A percentile compares a stretch with the other conserved stretches of the same genome.
phyloP scores from a whole-genome alignment of 2,329 filamentous ascomycete species.

The Paecilomyces formosus region DNA sequence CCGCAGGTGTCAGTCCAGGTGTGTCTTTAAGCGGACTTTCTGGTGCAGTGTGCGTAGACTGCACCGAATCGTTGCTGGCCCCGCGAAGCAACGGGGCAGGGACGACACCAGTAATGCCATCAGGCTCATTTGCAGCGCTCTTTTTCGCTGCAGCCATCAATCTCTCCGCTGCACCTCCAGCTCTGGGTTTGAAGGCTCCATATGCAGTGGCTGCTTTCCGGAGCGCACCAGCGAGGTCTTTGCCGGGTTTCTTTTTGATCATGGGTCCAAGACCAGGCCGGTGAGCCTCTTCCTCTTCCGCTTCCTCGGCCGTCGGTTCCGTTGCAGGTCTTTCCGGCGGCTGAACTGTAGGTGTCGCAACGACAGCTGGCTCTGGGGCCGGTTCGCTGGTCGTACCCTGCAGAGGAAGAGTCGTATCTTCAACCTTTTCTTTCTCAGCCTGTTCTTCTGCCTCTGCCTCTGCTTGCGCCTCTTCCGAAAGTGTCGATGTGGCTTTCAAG shows the following conservation, averaged over 20 bases:
- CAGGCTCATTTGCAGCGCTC: slow-evolving; percentile 60
- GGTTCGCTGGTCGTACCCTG: neutral
- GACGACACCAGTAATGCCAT: slow-evolving; percentile 84
- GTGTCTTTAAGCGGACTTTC: slow-evolving; percentile 22
- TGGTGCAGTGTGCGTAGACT: slow-evolving; percentile 14
- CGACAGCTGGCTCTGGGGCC: neutral
- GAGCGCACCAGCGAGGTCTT: slow-evolving; percentile 65
- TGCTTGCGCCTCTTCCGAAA: slow-evolving; percentile 6
- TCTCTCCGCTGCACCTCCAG: slow-evolving; percentile 77
- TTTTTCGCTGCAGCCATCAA: slow-evolving; percentile 56
- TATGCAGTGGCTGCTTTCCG: slow-evolving; percentile 69
- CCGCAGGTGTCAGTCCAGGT: slow-evolving; percentile 15
- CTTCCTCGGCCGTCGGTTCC: slow-evolving; percentile 29
- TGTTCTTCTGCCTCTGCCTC: slow-evolving; percentile 9
- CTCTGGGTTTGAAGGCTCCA: slow-evolving; percentile 76
- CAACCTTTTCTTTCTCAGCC: slow-evolving; percentile 8
- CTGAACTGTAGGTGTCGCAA: slow-evolving; percentile 7
- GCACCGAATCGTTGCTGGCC: slow-evolving; percentile 31
- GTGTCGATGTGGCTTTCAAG: slow-evolving; percentile 6
- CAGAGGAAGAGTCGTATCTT: slow-evolving; percentile 11
- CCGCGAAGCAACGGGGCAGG: slow-evolving; percentile 58
- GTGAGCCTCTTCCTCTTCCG: slow-evolving; percentile 45
- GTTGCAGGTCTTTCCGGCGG: slow-evolving; percentile 9
- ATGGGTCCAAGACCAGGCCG: slow-evolving; percentile 83
- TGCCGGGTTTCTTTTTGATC: slow-evolving; percentile 72